phyloP scores from a whole-genome alignment of 2,329 filamentous ascomycete genomes.

The Scedosporium minutisporum region DNA sequence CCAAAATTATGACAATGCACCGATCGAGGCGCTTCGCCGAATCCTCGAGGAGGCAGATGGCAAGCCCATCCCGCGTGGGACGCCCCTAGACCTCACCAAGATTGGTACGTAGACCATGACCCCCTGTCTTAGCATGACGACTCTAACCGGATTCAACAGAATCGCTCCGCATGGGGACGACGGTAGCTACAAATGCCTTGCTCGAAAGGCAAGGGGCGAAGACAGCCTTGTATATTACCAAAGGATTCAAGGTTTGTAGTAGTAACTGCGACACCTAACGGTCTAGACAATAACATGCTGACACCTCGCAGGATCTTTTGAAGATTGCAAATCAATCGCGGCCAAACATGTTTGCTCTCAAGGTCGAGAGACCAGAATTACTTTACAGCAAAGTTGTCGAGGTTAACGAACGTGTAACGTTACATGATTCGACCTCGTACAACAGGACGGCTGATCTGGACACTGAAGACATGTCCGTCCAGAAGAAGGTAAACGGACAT shows the following conservation, averaged over 20 bases:
- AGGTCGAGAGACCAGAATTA: slow-evolving; percentile 57
- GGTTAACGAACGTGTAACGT: slow-evolving; percentile 63
- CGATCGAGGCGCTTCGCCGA: slow-evolving; percentile 59
- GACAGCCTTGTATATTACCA: slow-evolving; percentile 61
- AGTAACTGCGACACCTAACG: too few relatives aligned
- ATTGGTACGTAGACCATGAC: too few relatives aligned
- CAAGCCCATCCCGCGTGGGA: slow-evolving; percentile 21
- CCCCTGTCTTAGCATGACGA: too few relatives aligned
- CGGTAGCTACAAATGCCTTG: slow-evolving; percentile 68
- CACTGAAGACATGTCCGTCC: slow-evolving; percentile 29
- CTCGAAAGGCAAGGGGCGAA: slow-evolving; percentile 58
- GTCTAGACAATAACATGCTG: too few relatives aligned
- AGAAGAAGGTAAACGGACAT: too few relatives aligned
- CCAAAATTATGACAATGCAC: slow-evolving; percentile 62
- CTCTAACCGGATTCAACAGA: too few relatives aligned
- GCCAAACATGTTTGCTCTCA: slow-evolving; percentile 64
- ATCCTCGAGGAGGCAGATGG: slow-evolving; percentile 25
- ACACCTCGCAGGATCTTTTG: slow-evolving; percentile 60
- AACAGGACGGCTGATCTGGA: slow-evolving; percentile 42
- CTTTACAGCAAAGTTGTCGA: slow-evolving; percentile 63
- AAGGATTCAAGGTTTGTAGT: too few relatives aligned
- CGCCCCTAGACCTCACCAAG: slow-evolving; percentile 22
- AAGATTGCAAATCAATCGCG: slow-evolving; percentile 65
- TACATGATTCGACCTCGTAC: slow-evolving; percentile 49
- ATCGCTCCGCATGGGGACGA: slow-evolving; percentile 67